Conservation (phyloP, 1,139 yeast species). For the Sugiyamaella sp. region DNA sequence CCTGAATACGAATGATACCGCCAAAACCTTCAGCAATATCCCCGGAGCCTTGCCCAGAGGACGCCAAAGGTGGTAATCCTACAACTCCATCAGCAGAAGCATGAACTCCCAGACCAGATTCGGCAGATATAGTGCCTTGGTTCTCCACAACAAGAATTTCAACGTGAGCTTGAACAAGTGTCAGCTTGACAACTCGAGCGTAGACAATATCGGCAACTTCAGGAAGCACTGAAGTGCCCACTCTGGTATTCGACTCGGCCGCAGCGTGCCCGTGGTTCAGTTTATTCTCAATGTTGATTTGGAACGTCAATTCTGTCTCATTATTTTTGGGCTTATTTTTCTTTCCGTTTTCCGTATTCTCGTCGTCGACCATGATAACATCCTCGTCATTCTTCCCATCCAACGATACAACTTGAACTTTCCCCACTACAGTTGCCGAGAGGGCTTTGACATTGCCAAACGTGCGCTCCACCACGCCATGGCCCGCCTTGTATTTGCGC, state of each 20-base stretch:
- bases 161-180: conserved; percentile 71
- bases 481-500: conserved; percentile 51
- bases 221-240: conserved; percentile 57
- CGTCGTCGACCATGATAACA: conserved; percentile 27
- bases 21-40: conserved; percentile 91
- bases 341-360: conserved; percentile 29
- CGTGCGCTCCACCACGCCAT: conserved; percentile 43
- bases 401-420: conserved; percentile 41
- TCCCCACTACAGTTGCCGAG: conserved; percentile 71
- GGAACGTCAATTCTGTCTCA: conserved; percentile 31
- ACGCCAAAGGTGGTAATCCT: conserved; percentile 40
- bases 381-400: conserved; percentile 32
- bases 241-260: conserved; percentile 34
- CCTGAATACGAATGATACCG: conserved; percentile 86
- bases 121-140: conserved; percentile 58
- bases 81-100: conserved; percentile 49
- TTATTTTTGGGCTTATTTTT: conserved; percentile 19
- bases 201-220: conserved; percentile 83
- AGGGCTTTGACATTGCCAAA: conserved; percentile 46
- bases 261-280: conserved; percentile 32
- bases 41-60: conserved; percentile 48
- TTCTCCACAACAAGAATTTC: conserved; percentile 83
- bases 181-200: conserved; percentile 70
- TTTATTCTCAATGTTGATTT: conserved; percentile 45
- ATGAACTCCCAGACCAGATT: conserved; percentile 68